These are phyloP conservation scores for Phanerodontia chrysosporium DNA, from an alignment of 768 basidiomycete genomes.

Conservation along the genomic window DNA sequence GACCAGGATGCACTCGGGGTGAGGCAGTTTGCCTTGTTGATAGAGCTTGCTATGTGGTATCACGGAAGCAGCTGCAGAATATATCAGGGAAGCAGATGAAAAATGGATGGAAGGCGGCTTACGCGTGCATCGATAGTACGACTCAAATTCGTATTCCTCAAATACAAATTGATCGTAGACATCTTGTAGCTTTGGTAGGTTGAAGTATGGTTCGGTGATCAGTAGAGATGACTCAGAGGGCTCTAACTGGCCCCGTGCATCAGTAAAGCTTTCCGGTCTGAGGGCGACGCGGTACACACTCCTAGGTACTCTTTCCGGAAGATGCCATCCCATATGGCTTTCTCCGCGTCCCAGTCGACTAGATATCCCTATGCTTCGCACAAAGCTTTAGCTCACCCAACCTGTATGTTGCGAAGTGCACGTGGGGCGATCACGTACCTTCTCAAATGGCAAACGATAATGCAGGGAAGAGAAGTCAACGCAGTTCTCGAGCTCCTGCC, in stretches of 20 bases:
- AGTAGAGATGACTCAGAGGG: slow-evolving; percentile 70
- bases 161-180: slow-evolving; percentile 94
- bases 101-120: slow-evolving; percentile 31
- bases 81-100: too few species aligned
- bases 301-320: slow-evolving; percentile 71
- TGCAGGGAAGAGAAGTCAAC: slow-evolving; percentile 76
- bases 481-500: slow-evolving; percentile 78
- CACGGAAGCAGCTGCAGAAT: slow-evolving; percentile 65
- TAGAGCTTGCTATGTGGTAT: slow-evolving; percentile 77
- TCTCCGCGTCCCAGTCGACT: slow-evolving; percentile 94
- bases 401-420: too few species aligned
- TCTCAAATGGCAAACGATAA: slow-evolving; percentile 84
- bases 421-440: slow-evolving; percentile 46
- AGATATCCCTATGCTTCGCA: slow-evolving; percentile 68
- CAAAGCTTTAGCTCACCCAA: too few species aligned
- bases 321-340: slow-evolving; percentile 89
- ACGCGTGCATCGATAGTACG: slow-evolving; percentile 82
- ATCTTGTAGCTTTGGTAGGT: slow-evolving; percentile 87
- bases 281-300: slow-evolving; percentile 34
- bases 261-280: not conserved
- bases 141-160: slow-evolving; percentile 91
- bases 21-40: slow-evolving; percentile 38
- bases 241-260: slow-evolving; percentile 52
- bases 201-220: slow-evolving; percentile 93
- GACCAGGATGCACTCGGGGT: slow-evolving; percentile 75